These are phyloP conservation scores for Camelina neglecta DNA, from an alignment of 345 rosid species.

Conservation along the genomic window DNA sequence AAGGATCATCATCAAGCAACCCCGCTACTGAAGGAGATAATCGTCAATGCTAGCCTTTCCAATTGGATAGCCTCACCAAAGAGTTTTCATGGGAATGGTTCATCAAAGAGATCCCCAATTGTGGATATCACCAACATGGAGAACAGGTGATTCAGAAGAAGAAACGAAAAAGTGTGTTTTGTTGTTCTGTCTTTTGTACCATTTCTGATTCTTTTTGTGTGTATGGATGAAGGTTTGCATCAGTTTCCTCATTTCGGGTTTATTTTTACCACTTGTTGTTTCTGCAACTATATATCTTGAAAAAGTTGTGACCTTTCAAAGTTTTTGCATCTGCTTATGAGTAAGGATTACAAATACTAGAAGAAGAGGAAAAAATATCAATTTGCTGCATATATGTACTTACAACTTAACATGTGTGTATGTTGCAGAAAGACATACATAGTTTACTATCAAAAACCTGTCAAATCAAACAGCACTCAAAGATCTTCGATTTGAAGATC, in stretches of 20 bases:
- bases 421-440: slow-evolving; percentile 36
- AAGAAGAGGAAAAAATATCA: neutral
- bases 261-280: slow-evolving; percentile 17
- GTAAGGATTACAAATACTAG: neutral
- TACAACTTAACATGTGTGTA: slow-evolving; percentile 26
- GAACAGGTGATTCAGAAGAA: slow-evolving; percentile 24
- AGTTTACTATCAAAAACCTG: slow-evolving; percentile 38
- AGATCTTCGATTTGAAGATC: slow-evolving; percentile 21
- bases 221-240: slow-evolving; percentile 26
- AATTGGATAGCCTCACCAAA: slow-evolving; percentile 60
- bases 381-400: slow-evolving; percentile 33
- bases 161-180: slow-evolving; percentile 28
- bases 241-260: slow-evolving; percentile 9
- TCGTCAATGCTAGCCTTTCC: slow-evolving; percentile 80
- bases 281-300: slow-evolving; percentile 35
- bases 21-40: slow-evolving; percentile 51
- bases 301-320: slow-evolving; percentile 32
- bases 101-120: slow-evolving; percentile 41
- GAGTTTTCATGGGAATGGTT: slow-evolving; percentile 27
- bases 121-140: slow-evolving; percentile 54
- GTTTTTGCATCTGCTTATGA: slow-evolving; percentile 25
- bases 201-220: slow-evolving; percentile 46
- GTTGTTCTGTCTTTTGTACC: slow-evolving; percentile 39
- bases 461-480: slow-evolving; percentile 40
- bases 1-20: slow-evolving; percentile 44